Conservation (phyloP, 106 monocot species). For the Dendrobium nobile region DNA sequence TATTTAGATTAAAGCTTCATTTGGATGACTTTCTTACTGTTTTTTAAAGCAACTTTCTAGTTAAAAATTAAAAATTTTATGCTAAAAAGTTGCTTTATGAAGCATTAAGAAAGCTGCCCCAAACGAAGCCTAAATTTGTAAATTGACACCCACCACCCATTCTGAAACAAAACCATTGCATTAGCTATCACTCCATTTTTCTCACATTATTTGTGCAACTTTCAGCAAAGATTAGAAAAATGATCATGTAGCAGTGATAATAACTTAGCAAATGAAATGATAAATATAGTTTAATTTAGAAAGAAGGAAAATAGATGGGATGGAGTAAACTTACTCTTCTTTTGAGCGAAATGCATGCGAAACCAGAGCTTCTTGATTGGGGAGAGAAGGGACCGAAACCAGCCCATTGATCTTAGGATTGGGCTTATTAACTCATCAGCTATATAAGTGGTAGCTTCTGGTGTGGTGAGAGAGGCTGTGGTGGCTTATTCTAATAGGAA, state of each 20-base stretch:
- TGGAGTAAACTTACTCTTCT: constrained; percentile 20
- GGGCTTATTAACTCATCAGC: neutral
- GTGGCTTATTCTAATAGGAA: neutral
- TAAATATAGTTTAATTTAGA: neutral
- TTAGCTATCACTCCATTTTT: too few species aligned
- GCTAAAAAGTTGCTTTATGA: too few species aligned
- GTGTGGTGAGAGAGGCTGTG: neutral
- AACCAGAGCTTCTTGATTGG: constrained; percentile 65
- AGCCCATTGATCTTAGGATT: constrained; percentile 32
- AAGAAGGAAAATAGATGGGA: neutral
- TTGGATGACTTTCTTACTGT: too few species aligned
- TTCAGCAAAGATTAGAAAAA: neutral
- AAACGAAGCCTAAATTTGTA: too few species aligned
- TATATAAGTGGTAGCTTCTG: neutral
- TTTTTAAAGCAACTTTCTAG: too few species aligned
- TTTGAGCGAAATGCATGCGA: constrained; percentile 24
- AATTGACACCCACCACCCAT: too few species aligned
- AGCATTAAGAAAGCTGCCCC: too few species aligned
- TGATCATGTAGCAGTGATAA: neutral
- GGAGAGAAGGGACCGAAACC: constrained; percentile 48
- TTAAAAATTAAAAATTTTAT: too few species aligned
- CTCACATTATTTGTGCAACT: too few species aligned
- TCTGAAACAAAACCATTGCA: too few species aligned
- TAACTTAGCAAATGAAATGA: neutral
- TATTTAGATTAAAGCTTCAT: too few species aligned